phyloP scores from a whole-genome alignment of 306 rosid genomes.

The Malus asiatica region DNA sequence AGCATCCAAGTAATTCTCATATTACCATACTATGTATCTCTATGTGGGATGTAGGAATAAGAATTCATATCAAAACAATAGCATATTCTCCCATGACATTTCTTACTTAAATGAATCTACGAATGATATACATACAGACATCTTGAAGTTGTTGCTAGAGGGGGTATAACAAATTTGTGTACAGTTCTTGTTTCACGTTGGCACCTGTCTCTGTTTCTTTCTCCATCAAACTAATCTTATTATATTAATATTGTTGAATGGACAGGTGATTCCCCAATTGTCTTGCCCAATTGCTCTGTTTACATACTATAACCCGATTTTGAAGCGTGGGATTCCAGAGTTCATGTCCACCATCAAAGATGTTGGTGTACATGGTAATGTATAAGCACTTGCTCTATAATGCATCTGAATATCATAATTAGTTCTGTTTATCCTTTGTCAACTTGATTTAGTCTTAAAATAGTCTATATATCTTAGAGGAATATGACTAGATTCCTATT shows the following conservation, averaged over 20 bases:
- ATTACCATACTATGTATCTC: neutral
- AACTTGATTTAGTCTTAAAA: neutral
- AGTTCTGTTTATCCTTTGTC: neutral
- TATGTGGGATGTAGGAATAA: neutral
- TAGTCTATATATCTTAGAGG: neutral
- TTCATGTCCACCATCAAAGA: constrained; percentile 70
- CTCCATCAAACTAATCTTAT: neutral
- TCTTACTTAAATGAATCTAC: neutral
- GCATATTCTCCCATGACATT: neutral
- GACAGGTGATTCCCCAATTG: constrained; percentile 75
- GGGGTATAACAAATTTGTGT: too few species aligned
- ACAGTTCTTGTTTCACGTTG: neutral
- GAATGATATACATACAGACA: neutral
- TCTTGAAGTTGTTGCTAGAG: neutral
- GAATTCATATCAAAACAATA: neutral
- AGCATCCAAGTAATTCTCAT: neutral
- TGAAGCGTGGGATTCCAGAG: constrained; percentile 65
- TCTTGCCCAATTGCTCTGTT: constrained; percentile 84
- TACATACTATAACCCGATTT: constrained; percentile 82
- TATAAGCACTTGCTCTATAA: neutral
- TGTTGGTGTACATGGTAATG: constrained; percentile 67
- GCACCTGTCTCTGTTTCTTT: neutral
- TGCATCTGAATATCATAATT: neutral
- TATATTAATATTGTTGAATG: constrained; percentile 17
- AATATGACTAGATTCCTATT: neutral